Base-by-base conservation (phyloP, 495 filamentous ascomycete genomes). In the Talaromyces wortmannii region DNA sequence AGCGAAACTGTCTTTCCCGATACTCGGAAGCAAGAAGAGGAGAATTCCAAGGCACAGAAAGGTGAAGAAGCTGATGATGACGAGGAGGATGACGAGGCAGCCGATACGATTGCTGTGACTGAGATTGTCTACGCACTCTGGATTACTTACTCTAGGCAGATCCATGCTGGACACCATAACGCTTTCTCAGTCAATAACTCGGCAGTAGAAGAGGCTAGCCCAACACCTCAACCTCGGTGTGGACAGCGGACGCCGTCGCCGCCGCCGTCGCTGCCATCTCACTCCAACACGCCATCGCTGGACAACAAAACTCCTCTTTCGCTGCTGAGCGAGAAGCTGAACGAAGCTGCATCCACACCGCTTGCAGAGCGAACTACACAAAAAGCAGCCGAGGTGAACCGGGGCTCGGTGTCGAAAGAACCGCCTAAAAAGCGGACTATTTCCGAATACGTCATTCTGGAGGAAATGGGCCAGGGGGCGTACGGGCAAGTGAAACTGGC, bases 391-490 rank as follows among this genome's bases (percentile, higher is more conserved):
- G 68, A 77, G 56, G 67, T 77, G 36, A 66, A 67, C 29, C 53
- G 68, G 11, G 55, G 56, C 23, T 55, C 66, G 31, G 54, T 65
- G 33, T 59, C 58, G 23, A 73, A 72, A 18, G 69, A 77, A 42
- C 59, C 67, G 12, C 65, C 66, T 32, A 73, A 74, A 65, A 95
- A 92, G 66, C 91, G 92, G 67, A 84, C 82, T 0, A 97, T 99
- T 52, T 74, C 84, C 46, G 91, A 97, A 69, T 99, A 96, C 68
- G 79, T 83, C 31, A 91, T 97, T 58, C 78, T 99, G 5, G 94
- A 99, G 69, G 94, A 99, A 53, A 97, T 99, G 92, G 94, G 94
- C 6, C 91, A 97, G 70, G 94, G 94, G 46, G 95, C 94, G 2
- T 99, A 97, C 63, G 94, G 94, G 5, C 91, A 97, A 69, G 94